Evolutionary conservation across 805 yeast species (phyloP).

Genomic region (Yarrowia sp.): DNA sequence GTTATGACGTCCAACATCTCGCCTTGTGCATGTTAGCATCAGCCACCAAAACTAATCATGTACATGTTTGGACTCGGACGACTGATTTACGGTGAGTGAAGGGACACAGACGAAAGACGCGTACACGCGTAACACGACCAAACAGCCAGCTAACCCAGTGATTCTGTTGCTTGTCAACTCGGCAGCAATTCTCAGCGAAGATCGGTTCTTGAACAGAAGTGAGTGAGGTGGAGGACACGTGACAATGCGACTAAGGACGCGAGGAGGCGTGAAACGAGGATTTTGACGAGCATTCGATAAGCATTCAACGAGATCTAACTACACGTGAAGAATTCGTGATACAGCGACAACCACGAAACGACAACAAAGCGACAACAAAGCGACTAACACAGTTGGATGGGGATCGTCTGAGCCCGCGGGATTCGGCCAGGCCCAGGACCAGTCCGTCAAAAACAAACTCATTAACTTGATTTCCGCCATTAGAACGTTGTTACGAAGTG

Average conservation of each 20-base stretch:
- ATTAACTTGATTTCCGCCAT: slow-evolving; percentile 69
- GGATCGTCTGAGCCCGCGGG: slow-evolving; percentile 43
- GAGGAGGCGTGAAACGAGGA: not conserved
- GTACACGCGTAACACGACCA: not conserved
- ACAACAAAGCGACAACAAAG: no score
- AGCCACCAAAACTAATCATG: not conserved
- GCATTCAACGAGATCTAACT: no score
- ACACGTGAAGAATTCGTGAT: no score
- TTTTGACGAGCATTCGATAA: no score
- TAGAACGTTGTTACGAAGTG: slow-evolving; percentile 68
- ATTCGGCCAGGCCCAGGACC: slow-evolving; percentile 46
- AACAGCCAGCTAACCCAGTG: slow-evolving; percentile 31
- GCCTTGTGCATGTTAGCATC: not conserved
- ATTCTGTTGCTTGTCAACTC: slow-evolving; percentile 59
- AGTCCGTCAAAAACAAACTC: slow-evolving; percentile 55
- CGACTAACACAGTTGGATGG: slow-evolving; percentile 47
- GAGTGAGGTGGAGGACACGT: slow-evolving; percentile 31
- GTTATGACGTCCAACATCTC: not conserved
- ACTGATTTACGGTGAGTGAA: slow-evolving; percentile 11
- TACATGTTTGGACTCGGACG: slow-evolving; percentile 25
- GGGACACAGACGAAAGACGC: not conserved
- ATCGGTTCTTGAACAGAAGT: slow-evolving; percentile 69
- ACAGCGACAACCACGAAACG: no score
- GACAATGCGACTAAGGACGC: no score
- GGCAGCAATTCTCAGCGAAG: slow-evolving; percentile 76